Conservation (phyloP, 768 basidiomycete genomes). For the Tylopilus balloui region DNA sequence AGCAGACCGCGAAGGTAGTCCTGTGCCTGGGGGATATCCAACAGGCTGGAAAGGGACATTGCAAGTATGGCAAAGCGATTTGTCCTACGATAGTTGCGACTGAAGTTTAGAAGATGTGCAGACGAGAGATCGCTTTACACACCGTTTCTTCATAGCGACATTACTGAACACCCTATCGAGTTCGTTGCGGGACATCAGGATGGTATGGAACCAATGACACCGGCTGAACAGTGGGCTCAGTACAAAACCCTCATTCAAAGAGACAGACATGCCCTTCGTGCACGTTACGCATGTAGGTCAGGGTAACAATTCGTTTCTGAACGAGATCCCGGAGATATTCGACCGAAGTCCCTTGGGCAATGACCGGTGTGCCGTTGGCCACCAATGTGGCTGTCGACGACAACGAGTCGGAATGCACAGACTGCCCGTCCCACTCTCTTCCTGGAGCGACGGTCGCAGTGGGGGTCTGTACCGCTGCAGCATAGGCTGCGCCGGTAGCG, state of each 20-base stretch:
- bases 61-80: constrained; percentile 80
- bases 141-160: constrained; percentile 76
- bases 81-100: constrained; percentile 47
- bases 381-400: constrained; percentile 39
- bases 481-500: constrained; percentile 38
- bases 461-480: constrained; percentile 32
- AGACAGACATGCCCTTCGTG: constrained; percentile 70
- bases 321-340: constrained; percentile 78
- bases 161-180: constrained; percentile 75
- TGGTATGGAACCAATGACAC: constrained; percentile 86
- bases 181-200: constrained; percentile 69
- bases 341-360: constrained; percentile 61
- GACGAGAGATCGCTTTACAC: constrained; percentile 14
- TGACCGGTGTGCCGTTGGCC: constrained; percentile 28
- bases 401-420: constrained; percentile 47
- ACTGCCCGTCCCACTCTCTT: constrained; percentile 74
- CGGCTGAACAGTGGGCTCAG: constrained; percentile 41
- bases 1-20: constrained; percentile 76
- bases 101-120: neutral
- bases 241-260: neutral
- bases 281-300: constrained; percentile 80
- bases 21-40: constrained; percentile 75
- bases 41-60: constrained; percentile 77
- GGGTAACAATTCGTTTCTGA: constrained; percentile 78
- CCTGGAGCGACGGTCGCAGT: constrained; percentile 37